Evolutionary conservation across 441 rosid genomes (phyloP).

Genomic region (Mallotus japonicus): DNA sequence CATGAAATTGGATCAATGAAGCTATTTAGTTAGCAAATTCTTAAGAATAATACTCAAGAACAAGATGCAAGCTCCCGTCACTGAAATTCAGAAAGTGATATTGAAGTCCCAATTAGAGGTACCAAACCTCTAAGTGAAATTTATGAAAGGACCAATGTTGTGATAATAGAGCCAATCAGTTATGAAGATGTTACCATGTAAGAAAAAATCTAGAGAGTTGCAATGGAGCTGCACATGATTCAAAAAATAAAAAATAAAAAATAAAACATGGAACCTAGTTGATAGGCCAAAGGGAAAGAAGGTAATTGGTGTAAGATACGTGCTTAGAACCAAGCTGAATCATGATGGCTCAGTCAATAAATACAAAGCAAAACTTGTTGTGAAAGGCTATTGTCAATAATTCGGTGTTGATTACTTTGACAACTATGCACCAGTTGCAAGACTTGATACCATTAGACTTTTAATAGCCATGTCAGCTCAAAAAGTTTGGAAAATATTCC

Average conservation of each 20-base stretch:
- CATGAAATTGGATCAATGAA: neutral
- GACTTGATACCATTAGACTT: neutral
- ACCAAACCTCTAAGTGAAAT: neutral
- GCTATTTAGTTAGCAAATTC: neutral
- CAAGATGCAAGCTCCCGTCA: neutral
- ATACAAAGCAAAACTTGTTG: neutral
- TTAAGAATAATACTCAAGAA: no score
- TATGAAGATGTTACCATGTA: neutral
- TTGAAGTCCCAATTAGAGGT: neutral
- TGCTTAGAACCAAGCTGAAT: neutral
- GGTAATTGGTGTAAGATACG: neutral
- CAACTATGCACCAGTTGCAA: neutral
- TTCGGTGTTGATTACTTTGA: neutral
- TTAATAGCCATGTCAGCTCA: no score
- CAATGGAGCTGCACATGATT: neutral
- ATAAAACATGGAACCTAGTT: neutral
- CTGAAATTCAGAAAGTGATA: neutral
- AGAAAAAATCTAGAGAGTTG: neutral
- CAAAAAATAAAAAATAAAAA: neutral
- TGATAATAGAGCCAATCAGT: neutral
- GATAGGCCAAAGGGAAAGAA: neutral
- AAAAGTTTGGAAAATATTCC: no score
- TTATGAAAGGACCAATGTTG: neutral
- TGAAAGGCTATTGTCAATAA: neutral
- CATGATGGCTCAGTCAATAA: neutral